phyloP scores from a whole-genome alignment of 208 protist species.

The Acanthamoeba lenticulata region DNA sequence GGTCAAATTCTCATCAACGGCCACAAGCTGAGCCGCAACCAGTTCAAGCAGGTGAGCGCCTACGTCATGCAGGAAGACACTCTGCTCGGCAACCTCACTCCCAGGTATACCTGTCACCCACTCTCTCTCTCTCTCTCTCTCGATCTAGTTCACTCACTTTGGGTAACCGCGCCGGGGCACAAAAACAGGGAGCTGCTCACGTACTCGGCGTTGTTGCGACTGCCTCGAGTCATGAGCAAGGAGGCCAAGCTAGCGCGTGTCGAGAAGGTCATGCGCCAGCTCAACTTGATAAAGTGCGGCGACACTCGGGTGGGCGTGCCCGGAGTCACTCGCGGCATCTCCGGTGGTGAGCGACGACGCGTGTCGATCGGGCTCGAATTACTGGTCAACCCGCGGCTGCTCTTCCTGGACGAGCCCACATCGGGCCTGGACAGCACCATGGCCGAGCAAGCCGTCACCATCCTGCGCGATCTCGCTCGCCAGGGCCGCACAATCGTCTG shows the following conservation, averaged over 20 bases:
- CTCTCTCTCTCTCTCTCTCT: no score
- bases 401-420: slow-evolving; percentile 79
- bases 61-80: slow-evolving; percentile 67
- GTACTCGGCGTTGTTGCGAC: slow-evolving; percentile 8
- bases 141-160: no score
- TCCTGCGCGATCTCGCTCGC: slow-evolving; percentile 87
- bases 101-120: not conserved
- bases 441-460: slow-evolving; percentile 89
- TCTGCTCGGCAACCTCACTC: not conserved
- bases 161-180: not conserved
- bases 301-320: not conserved
- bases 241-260: not conserved
- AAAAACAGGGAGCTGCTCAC: not conserved
- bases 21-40: not conserved
- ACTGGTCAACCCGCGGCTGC: slow-evolving; percentile 70
- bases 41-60: slow-evolving; percentile 19
- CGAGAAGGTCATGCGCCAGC: slow-evolving; percentile 20
- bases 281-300: not conserved
- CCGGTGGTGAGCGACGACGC: slow-evolving; percentile 74
- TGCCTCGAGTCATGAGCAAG: not conserved
- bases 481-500: slow-evolving; percentile 89
- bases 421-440: slow-evolving; percentile 89
- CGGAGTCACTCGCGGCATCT: not conserved
- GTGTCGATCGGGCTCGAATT: slow-evolving; percentile 81
- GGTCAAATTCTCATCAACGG: slow-evolving; percentile 31